A percentile compares a stretch with the other conserved stretches of the same genome.
phyloP scores from a whole-genome alignment of 2,329 filamentous ascomycete species.

The Hypoxylon sp. region DNA sequence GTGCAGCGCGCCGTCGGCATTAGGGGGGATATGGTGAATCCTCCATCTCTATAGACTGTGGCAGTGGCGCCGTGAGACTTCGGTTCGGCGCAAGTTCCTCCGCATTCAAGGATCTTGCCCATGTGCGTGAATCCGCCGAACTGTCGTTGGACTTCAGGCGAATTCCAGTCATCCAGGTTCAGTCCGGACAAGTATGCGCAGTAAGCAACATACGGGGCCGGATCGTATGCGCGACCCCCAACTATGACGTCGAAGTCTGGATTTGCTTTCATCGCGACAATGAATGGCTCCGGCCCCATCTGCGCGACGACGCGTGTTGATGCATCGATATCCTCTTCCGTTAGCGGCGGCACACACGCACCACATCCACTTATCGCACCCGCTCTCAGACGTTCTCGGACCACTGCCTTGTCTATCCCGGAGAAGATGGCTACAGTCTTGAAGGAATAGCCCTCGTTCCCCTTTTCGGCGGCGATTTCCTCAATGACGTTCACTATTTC shows the following conservation, averaged over 20 bases:
- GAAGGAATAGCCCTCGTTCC: constrained; percentile 50
- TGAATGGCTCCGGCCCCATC: constrained; percentile 62
- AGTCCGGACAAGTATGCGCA: constrained; percentile 51
- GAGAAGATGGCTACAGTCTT: constrained; percentile 59
- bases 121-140: constrained; percentile 63
- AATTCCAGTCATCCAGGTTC: constrained; percentile 25
- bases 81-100: constrained; percentile 62
- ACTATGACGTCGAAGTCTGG: constrained; percentile 61
- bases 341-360: constrained; percentile 58
- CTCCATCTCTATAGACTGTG: constrained; percentile 58
- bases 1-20: constrained; percentile 60
- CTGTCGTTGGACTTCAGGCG: constrained; percentile 31
- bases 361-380: constrained; percentile 58
- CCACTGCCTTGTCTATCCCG: constrained; percentile 54
- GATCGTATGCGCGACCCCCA: constrained; percentile 62
- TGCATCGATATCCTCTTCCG: constrained; percentile 56
- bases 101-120: constrained; percentile 71
- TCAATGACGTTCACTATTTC: constrained; percentile 59
- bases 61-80: constrained; percentile 62
- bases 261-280: constrained; percentile 52
- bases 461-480: constrained; percentile 53
- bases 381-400: constrained; percentile 52
- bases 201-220: constrained; percentile 59
- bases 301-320: constrained; percentile 59
- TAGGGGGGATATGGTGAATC: constrained; percentile 64